Percentiles rank a stretch among this genome's conserved stretches.
Evolutionary conservation across 2,329 filamentous ascomycete genomes (phyloP).

Genomic region (Colletotrichum musae): DNA sequence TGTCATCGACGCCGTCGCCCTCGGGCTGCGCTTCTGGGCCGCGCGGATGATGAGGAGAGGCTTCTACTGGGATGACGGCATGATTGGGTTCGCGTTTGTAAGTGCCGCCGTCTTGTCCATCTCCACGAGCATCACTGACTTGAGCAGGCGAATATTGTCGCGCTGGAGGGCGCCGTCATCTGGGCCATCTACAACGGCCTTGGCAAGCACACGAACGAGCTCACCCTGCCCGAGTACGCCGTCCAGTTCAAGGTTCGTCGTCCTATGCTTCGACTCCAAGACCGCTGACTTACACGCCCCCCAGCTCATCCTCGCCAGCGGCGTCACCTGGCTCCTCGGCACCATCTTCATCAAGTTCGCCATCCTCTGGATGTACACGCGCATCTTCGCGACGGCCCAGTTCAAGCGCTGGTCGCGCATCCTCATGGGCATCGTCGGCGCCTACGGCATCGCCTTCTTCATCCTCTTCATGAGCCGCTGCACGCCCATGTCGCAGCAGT

Average conservation of each 20-base stretch:
- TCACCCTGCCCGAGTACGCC: constrained; percentile 28
- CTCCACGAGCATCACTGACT: constrained; percentile 9
- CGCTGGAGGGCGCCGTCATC: constrained; percentile 39
- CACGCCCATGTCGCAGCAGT: constrained; percentile 48
- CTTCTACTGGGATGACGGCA: constrained; percentile 44
- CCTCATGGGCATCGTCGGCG: constrained; percentile 44
- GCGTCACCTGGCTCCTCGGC: constrained; percentile 48
- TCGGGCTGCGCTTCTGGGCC: constrained; percentile 46
- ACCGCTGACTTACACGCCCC: constrained; percentile 2
- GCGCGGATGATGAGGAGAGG: constrained; percentile 40
- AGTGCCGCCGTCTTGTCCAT: constrained; percentile 8
- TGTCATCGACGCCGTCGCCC: constrained; percentile 30
- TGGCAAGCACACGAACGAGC: constrained; percentile 42
- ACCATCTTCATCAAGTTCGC: constrained; percentile 50
- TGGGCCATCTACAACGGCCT: constrained; percentile 47
- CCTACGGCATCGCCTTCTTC: constrained; percentile 48
- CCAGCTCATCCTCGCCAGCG: constrained; percentile 45
- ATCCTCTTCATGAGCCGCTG: constrained; percentile 51
- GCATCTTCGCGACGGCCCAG: constrained; percentile 48
- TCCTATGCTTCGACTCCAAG: too few species aligned
- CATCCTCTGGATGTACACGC: constrained; percentile 49
- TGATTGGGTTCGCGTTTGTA: constrained; percentile 44
- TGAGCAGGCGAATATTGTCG: constrained; percentile 34
- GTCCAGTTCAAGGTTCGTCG: constrained; percentile 34
- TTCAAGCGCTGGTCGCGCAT: constrained; percentile 47